Conservation (phyloP, 805 yeast species). For the Lachancea meyersii region DNA sequence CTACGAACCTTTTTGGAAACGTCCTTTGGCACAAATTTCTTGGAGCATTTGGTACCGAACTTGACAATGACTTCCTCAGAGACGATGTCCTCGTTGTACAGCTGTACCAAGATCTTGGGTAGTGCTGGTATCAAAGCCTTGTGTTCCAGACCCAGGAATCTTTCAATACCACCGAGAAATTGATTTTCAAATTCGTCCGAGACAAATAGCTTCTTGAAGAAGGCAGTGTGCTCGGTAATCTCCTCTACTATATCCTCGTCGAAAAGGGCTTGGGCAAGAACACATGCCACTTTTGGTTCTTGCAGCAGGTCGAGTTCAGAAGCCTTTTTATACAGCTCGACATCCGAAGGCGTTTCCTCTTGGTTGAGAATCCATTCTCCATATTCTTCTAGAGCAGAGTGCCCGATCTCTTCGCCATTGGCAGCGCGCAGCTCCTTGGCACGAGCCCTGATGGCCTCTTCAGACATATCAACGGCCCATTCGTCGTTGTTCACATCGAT, state of each 20-base stretch:
- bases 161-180: constrained; percentile 91
- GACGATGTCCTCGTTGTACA: constrained; percentile 78
- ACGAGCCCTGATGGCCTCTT: constrained; percentile 90
- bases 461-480: constrained; percentile 97
- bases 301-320: constrained; percentile 66
- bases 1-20: constrained; percentile 87
- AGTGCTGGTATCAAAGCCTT: constrained; percentile 63
- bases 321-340: constrained; percentile 89
- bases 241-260: constrained; percentile 69
- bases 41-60: constrained; percentile 87
- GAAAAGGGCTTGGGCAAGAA: constrained; percentile 84
- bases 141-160: constrained; percentile 78
- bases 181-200: constrained; percentile 73
- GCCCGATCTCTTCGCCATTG: constrained; percentile 38
- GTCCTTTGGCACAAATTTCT: constrained; percentile 90
- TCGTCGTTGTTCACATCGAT: constrained; percentile 77
- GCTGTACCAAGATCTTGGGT: constrained; percentile 74
- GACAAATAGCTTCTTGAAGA: constrained; percentile 64
- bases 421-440: constrained; percentile 79
- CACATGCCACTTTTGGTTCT: constrained; percentile 77
- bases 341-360: constrained; percentile 65
- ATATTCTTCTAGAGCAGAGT: constrained; percentile 56
- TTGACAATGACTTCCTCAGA: constrained; percentile 73
- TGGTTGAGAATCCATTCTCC: constrained; percentile 84
- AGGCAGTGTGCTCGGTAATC: constrained; percentile 71